Base-by-base conservation (phyloP, 495 filamentous ascomycete genomes). In the Xylona heveae region DNA sequence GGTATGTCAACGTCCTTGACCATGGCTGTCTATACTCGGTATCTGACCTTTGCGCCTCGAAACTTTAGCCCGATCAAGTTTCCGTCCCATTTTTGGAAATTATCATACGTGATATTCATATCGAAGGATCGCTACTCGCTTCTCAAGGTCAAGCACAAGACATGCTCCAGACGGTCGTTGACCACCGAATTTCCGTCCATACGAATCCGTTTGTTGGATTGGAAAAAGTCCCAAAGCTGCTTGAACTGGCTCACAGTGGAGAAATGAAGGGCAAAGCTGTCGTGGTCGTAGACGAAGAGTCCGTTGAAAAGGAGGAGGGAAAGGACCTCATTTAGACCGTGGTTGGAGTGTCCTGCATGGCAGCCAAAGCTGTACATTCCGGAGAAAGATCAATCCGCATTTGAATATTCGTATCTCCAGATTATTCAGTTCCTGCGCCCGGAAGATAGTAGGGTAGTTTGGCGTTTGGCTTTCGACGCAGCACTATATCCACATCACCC, bases 201-300 rank as follows among this genome's bases (percentile, higher is more conserved):
- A 63, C 57, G 12, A 61, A 57, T 33, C 35, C 47, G 7, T 69
- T 69, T 37, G 36, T 62, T n/a, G 64, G 66, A 3, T 35, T 71
- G 12, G 47, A 62, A 3, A 55, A 58, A 41, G 51, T 71, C 4
- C 50, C 50, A 14, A 54, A 64, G 31, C 41, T 68, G 28, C 34
- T 62, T 14, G 50, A 60, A 21, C 33, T 59, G 26, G 58, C 61
- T 19, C 44, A 59, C 31, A 50, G 50, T 14, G 66, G 66, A 2
- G 59, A 60, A 45, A 53, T 66, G 31, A 44, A 50, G 31, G 64
- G 66, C 3, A 71, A 69, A 40, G 63, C 55, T 1, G 51, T 59
- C n/a, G 50, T 68, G 22, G 40, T 68, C 6, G 50, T 68, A 3
- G 59, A 66, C 18, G 9, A 38, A 21, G 38, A 48, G 13, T 7